Percentiles rank a stretch among this genome's conserved stretches.
phyloP scores from a whole-genome alignment of 192 early-diverging fungal genomes.

The Dissophora ornata region DNA sequence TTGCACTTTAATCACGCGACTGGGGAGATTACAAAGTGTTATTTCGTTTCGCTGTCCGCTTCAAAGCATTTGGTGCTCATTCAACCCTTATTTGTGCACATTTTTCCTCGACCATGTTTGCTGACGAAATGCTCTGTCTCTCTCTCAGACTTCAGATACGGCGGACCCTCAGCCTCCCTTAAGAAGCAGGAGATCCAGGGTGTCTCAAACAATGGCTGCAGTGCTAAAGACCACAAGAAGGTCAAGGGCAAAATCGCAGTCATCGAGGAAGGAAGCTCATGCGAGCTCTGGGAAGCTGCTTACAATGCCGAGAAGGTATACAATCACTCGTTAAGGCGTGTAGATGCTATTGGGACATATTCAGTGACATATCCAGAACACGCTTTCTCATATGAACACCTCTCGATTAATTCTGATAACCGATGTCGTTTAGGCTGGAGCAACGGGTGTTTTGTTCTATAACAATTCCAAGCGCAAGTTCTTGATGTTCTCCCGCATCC shows the following conservation, averaged over 20 bases:
- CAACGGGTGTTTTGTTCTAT: conserved; percentile 69
- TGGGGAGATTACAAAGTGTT: too few species aligned
- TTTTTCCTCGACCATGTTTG: too few species aligned
- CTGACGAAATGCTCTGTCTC: too few species aligned
- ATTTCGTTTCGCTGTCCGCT: neutral
- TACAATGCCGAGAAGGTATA: conserved; percentile 63
- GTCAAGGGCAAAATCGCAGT: conserved; percentile 65
- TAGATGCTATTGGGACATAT: too few species aligned
- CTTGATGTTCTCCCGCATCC: conserved; percentile 64
- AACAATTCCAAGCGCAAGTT: conserved; percentile 55
- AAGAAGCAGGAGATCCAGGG: conserved; percentile 51
- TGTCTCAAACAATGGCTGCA: conserved; percentile 61
- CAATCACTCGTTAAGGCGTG: too few species aligned
- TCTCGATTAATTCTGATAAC: neutral
- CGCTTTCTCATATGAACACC: too few species aligned
- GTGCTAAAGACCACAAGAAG: conserved; percentile 45
- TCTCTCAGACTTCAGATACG: conserved; percentile 65
- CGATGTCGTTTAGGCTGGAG: conserved; percentile 49
- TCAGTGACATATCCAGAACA: too few species aligned
- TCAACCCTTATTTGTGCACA: neutral
- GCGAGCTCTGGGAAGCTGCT: conserved; percentile 67
- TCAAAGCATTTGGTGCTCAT: neutral
- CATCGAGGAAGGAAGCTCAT: conserved; percentile 56
- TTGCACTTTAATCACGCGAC: too few species aligned
- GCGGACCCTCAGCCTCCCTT: conserved; percentile 63